These are phyloP conservation scores for Myxozyma udenii DNA, from an alignment of 805 yeast species.

Conservation along the genomic window DNA sequence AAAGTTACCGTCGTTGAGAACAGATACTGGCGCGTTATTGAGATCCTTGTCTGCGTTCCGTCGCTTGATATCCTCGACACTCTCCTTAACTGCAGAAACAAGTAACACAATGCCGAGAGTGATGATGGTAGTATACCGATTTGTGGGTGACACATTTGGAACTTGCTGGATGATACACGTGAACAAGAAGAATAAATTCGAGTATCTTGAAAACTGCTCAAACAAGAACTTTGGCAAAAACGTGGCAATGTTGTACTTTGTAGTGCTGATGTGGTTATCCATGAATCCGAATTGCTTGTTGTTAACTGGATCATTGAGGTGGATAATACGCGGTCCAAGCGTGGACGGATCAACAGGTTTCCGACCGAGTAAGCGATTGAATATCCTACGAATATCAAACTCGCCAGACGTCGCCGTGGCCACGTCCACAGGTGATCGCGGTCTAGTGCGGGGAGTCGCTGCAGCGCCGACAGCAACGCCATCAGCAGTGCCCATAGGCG, in stretches of 20 bases:
- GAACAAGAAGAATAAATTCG: slow-evolving; percentile 87
- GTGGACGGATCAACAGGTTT: slow-evolving; percentile 33
- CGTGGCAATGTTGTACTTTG: slow-evolving; percentile 90
- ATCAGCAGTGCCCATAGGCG: slow-evolving; percentile 9
- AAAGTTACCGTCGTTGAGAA: slow-evolving; percentile 66
- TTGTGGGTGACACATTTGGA: slow-evolving; percentile 94
- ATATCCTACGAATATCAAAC: slow-evolving; percentile 11
- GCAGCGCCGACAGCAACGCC: neutral
- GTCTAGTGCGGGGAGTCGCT: neutral
- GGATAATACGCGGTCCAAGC: slow-evolving; percentile 61
- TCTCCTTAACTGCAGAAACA: slow-evolving; percentile 90
- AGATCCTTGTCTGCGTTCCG: slow-evolving; percentile 83
- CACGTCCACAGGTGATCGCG: neutral
- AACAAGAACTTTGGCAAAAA: slow-evolving; percentile 90
- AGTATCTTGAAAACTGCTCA: slow-evolving; percentile 96
- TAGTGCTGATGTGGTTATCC: slow-evolving; percentile 88
- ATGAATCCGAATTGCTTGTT: slow-evolving; percentile 58
- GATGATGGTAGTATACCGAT: slow-evolving; percentile 90
- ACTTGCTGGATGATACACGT: slow-evolving; percentile 95
- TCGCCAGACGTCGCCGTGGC: slow-evolving; percentile 3
- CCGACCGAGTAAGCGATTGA: slow-evolving; percentile 32
- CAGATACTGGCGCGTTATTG: slow-evolving; percentile 71
- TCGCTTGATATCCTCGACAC: slow-evolving; percentile 86
- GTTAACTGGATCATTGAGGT: slow-evolving; percentile 58
- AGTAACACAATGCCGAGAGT: slow-evolving; percentile 78